Base-by-base conservation (phyloP, 108 stramenopile species). In the Nitzschia putrida region DNA sequence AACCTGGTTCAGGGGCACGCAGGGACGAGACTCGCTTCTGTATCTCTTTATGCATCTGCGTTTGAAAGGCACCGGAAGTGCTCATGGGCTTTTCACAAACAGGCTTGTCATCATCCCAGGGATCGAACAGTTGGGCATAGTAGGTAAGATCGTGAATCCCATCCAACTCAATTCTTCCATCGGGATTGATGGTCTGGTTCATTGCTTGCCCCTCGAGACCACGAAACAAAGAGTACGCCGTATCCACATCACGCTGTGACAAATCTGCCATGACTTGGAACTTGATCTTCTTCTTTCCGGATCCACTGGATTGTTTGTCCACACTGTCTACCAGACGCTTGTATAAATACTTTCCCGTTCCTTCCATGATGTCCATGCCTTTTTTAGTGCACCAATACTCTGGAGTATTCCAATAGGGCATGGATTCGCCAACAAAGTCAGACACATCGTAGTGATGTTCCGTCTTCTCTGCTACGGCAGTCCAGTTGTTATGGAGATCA, bases 321-420 rank as follows among this genome's bases (percentile, higher is more conserved):
- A 14, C 7, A 42, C 16, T 64, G 6, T 3, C 13, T 40, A 26
- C 45, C 9, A 49, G 20, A 2, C 18, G 13, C 4, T 59, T 38
- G 10, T 22, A 66, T 14, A 66, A 43, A 51, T 23, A 58, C 8
- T 29, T 20, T 7, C 61, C 76, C 61, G 63, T 45, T 44, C 43
- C 38, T 42, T 71, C 29, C 54, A 71, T 65, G 8, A 63, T 63
- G 6, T 65, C 56, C 39, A 56, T 44, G 34, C 76, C 76, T 11
- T 16, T 8, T 20, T 53, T 5, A n/a, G 76, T 74, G 29, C 73
- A 74, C 65, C 66, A 66, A 21, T 40, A 23, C 9, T 21, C 38
- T 0, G 65, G 65, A 5, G 57, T 59, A 20, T 67, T 57, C 73
- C 73, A 74, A 16, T 67, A 13, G 3, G 73, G 66, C 54, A 57